Percentiles rank a stretch among this genome's conserved stretches.
phyloP scores from a whole-genome alignment of 345 rosid species.

The Salix viminalis region DNA sequence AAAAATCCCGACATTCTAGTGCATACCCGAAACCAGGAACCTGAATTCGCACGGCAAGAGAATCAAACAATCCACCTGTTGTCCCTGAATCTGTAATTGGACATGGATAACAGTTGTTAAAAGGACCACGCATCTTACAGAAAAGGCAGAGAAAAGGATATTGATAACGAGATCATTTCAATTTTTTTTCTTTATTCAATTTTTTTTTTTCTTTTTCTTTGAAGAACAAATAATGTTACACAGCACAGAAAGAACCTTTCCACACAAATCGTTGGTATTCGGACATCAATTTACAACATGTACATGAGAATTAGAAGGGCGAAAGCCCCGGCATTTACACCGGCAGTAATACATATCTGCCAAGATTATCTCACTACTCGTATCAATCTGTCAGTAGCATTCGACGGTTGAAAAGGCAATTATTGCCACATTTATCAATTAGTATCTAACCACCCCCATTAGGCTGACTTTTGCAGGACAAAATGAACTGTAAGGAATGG shows the following conservation, averaged over 20 bases:
- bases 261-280: slow-evolving; percentile 44
- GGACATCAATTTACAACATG: slow-evolving; percentile 62
- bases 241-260: slow-evolving; percentile 45
- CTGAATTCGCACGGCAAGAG: background rate
- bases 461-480: slow-evolving; percentile 16
- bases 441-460: slow-evolving; percentile 31
- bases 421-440: slow-evolving; percentile 30
- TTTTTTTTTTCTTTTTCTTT: slow-evolving; percentile 18
- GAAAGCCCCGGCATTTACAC: slow-evolving; percentile 30
- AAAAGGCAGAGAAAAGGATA: background rate
- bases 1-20: background rate
- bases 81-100: background rate
- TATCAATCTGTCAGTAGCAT: slow-evolving; percentile 53
- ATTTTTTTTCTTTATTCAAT: background rate
- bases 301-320: slow-evolving; percentile 50
- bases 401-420: slow-evolving; percentile 18
- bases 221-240: slow-evolving; percentile 68
- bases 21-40: background rate
- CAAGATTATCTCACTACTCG: slow-evolving; percentile 21
- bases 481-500: slow-evolving; percentile 6
- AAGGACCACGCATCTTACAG: background rate
- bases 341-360: slow-evolving; percentile 15
- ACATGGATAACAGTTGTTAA: background rate
- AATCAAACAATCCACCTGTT: background rate
- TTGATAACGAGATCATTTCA: background rate